A percentile compares a stretch with the other conserved stretches of the same genome.
Conservation (phyloP, 1,139 yeast species). For the Yamadazyma dushanensis region DNA sequence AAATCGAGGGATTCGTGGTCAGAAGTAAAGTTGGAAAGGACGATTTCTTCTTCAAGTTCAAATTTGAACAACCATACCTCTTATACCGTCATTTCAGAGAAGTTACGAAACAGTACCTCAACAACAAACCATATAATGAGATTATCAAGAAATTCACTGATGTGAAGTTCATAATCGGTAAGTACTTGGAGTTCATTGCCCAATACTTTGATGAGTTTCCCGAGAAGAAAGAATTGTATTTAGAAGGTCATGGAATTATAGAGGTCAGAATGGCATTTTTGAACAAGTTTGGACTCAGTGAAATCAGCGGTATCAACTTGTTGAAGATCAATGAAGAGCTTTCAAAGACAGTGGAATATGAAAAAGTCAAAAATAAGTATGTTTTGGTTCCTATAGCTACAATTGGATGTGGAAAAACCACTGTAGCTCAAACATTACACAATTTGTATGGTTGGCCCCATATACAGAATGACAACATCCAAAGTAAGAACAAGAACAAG, state of each 20-base stretch:
- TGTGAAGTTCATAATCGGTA: constrained; percentile 61
- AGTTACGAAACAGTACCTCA: constrained; percentile 65
- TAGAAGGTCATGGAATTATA: constrained; percentile 71
- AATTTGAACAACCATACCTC: constrained; percentile 92
- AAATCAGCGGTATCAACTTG: constrained; percentile 34
- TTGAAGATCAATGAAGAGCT: constrained; percentile 24
- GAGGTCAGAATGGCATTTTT: constrained; percentile 65
- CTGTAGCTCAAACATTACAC: constrained; percentile 63
- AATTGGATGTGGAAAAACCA: constrained; percentile 94
- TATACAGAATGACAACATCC: constrained; percentile 82
- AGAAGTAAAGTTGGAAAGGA: constrained; percentile 47
- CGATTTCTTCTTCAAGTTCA: constrained; percentile 80
- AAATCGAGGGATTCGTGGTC: constrained; percentile 92
- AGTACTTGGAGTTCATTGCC: constrained; percentile 66
- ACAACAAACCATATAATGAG: constrained; percentile 33
- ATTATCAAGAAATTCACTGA: constrained; percentile 42
- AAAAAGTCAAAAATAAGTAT: constrained; percentile 37
- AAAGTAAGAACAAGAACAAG: constrained; percentile 47
- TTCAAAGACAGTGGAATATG: constrained; percentile 13
- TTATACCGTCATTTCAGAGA: constrained; percentile 92
- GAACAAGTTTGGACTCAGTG: constrained; percentile 34
- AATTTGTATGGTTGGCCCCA: constrained; percentile 66
- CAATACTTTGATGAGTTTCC: constrained; percentile 53
- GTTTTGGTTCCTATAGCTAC: constrained; percentile 83
- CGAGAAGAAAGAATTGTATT: constrained; percentile 43